phyloP scores from a whole-genome alignment of 208 protist species.

The Trypanosoma platydactyli region DNA sequence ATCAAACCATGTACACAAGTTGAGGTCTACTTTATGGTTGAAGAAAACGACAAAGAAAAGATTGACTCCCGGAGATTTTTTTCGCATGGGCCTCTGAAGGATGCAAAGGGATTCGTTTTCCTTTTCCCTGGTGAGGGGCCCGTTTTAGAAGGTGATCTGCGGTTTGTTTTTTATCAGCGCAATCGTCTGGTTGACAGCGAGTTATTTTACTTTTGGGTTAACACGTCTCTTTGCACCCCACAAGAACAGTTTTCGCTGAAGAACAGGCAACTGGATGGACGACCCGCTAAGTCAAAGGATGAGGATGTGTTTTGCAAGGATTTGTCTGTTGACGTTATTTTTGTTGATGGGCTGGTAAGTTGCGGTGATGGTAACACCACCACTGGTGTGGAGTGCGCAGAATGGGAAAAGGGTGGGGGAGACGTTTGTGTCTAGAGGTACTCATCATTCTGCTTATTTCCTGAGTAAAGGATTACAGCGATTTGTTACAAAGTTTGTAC shows the following conservation, averaged over 20 bases:
- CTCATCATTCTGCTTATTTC: neutral
- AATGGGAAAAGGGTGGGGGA: neutral
- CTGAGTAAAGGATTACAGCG: neutral
- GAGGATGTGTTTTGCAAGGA: slow-evolving; percentile 21
- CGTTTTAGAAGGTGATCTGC: slow-evolving; percentile 33
- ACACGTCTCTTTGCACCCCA: slow-evolving; percentile 20
- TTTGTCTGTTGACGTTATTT: slow-evolving; percentile 18
- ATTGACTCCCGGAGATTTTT: slow-evolving; percentile 48
- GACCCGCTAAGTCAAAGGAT: slow-evolving; percentile 9
- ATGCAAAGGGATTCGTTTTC: slow-evolving; percentile 35
- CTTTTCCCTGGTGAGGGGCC: slow-evolving; percentile 23
- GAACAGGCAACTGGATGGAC: slow-evolving; percentile 15
- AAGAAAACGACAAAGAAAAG: slow-evolving; percentile 28
- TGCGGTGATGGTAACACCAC: neutral
- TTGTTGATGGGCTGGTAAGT: slow-evolving; percentile 4
- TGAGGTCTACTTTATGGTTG: slow-evolving; percentile 49
- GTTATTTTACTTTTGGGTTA: slow-evolving; percentile 29
- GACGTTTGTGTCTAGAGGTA: neutral
- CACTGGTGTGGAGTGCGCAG: neutral
- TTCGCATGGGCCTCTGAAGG: slow-evolving; percentile 25
- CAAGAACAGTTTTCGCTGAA: slow-evolving; percentile 25
- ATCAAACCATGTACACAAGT: slow-evolving; percentile 24
- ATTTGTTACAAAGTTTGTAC: neutral
- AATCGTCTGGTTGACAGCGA: slow-evolving; percentile 33
- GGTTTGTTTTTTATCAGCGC: slow-evolving; percentile 39